phyloP scores from a whole-genome alignment of 2,329 filamentous ascomycete genomes.

The Colletotrichum shisoi region DNA sequence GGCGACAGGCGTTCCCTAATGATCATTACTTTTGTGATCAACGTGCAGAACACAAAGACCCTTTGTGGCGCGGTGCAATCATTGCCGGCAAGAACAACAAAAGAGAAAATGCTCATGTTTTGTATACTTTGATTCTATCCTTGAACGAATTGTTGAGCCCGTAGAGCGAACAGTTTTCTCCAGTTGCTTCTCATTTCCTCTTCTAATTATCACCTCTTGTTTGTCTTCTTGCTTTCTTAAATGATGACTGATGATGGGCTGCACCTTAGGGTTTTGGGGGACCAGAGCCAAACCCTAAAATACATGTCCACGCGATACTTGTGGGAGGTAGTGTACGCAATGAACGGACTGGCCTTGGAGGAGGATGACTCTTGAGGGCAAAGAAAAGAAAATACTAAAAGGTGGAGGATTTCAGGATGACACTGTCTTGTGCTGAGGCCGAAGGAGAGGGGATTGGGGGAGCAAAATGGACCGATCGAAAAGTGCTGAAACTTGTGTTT shows the following conservation, averaged over 20 bases:
- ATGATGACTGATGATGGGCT: conserved; percentile 36
- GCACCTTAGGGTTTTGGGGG: conserved; percentile 21
- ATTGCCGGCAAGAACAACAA: conserved; percentile 18
- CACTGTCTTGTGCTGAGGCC: conserved; percentile 8
- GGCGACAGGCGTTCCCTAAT: conserved; percentile 51
- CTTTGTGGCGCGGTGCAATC: neutral
- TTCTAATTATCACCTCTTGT: conserved; percentile 1
- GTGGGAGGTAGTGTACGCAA: conserved; percentile 26
- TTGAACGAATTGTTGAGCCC: conserved; percentile 38
- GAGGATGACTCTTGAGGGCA: neutral
- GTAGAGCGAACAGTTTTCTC: conserved; percentile 19
- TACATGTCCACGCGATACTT: conserved; percentile 23
- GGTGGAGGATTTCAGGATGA: conserved; percentile 1
- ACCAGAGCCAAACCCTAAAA: conserved; percentile 27
- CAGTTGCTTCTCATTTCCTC: neutral
- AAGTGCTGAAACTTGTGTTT: conserved; percentile 36
- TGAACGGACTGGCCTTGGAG: neutral
- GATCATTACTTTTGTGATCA: conserved; percentile 32
- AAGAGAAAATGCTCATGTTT: conserved; percentile 14
- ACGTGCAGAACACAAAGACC: conserved; percentile 12
- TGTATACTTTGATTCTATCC: conserved; percentile 40
- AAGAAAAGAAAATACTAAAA: conserved; percentile 19
- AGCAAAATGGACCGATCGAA: conserved; percentile 16
- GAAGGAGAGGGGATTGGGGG: neutral
- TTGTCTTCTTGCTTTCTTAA: conserved; percentile 28